A percentile compares a stretch with the other conserved stretches of the same genome.
Conservation (phyloP, 2,329 filamentous ascomycete genomes). For the Clarireedia hainanense region DNA sequence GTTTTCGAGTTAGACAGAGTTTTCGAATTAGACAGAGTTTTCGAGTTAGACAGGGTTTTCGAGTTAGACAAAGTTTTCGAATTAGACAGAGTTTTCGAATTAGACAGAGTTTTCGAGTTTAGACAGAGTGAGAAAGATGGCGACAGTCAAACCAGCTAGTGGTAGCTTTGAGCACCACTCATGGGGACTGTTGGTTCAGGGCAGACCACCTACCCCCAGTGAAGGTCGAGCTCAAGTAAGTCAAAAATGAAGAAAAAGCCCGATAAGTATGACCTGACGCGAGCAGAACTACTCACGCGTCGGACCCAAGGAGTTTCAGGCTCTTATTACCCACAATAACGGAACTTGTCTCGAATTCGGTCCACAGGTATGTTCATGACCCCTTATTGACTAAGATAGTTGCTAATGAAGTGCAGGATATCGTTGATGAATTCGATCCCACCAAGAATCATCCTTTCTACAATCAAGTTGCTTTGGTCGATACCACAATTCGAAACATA, state of each 20-base stretch:
- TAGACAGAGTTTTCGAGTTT: too few relatives aligned
- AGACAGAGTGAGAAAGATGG: background rate
- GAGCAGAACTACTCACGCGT: conserved; percentile 1
- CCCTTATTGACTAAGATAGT: background rate
- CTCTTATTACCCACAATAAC: conserved; percentile 2
- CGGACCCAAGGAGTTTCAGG: conserved; percentile 1
- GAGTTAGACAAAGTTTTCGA: too few relatives aligned
- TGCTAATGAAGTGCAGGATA: conserved; percentile 16
- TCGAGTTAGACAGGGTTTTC: too few relatives aligned
- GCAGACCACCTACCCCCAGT: conserved; percentile 21
- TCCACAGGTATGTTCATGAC: conserved; percentile 11
- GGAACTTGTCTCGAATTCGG: conserved; percentile 9
- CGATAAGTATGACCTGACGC: background rate
- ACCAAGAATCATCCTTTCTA: conserved; percentile 10
- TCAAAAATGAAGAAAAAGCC: background rate
- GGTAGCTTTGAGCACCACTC: conserved; percentile 1
- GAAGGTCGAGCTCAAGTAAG: conserved; percentile 24
- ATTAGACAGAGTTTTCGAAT: too few relatives aligned
- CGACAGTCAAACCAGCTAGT: background rate
- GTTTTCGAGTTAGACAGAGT: too few relatives aligned
- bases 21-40: too few relatives aligned
- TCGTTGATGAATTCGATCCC: conserved; percentile 15
- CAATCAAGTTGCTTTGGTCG: conserved; percentile 17
- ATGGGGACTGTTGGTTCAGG: conserved; percentile 22
- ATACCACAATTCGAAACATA: conserved; percentile 17